These are phyloP conservation scores for Phytopythium chamaehyphon DNA, from an alignment of 352 stramenopile genomes.

Conservation along the genomic window DNA sequence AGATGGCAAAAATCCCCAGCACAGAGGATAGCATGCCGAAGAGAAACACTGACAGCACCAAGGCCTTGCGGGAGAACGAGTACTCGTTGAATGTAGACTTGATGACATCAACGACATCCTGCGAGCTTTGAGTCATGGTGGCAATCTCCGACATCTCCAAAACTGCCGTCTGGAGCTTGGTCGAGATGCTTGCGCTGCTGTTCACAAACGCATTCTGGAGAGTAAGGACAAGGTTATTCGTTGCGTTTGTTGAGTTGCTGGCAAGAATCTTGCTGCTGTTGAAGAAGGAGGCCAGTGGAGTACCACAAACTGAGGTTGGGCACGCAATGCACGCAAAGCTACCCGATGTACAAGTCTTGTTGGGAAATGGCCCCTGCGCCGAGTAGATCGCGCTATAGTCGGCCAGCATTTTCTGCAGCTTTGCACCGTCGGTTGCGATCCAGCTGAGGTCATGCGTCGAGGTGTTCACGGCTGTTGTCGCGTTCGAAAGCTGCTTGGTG, in stretches of 20 bases:
- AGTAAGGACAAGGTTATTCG: slow-evolving; percentile 24
- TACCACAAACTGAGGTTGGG: slow-evolving; percentile 46
- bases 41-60: slow-evolving; percentile 78
- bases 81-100: slow-evolving; percentile 68
- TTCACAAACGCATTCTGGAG: slow-evolving; percentile 47
- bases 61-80: slow-evolving; percentile 66
- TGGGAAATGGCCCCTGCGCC: slow-evolving; percentile 50
- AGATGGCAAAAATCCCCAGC: slow-evolving; percentile 59
- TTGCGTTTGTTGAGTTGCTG: slow-evolving; percentile 13
- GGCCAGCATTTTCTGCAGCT: slow-evolving; percentile 49
- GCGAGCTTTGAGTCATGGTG: slow-evolving; percentile 52
- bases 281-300: slow-evolving; percentile 36
- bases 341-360: slow-evolving; percentile 30
- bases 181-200: slow-evolving; percentile 30
- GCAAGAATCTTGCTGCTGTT: slow-evolving; percentile 18
- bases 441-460: slow-evolving; percentile 44
- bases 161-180: slow-evolving; percentile 35
- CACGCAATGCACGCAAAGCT: slow-evolving; percentile 52
- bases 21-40: slow-evolving; percentile 66
- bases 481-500: slow-evolving; percentile 32
- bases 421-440: slow-evolving; percentile 44
- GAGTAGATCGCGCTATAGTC: slow-evolving; percentile 56
- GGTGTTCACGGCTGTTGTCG: slow-evolving; percentile 32
- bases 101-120: slow-evolving; percentile 51
- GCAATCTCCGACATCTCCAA: slow-evolving; percentile 45